Base-by-base conservation (phyloP, 768 basidiomycete species). In the Mycena metata region DNA sequence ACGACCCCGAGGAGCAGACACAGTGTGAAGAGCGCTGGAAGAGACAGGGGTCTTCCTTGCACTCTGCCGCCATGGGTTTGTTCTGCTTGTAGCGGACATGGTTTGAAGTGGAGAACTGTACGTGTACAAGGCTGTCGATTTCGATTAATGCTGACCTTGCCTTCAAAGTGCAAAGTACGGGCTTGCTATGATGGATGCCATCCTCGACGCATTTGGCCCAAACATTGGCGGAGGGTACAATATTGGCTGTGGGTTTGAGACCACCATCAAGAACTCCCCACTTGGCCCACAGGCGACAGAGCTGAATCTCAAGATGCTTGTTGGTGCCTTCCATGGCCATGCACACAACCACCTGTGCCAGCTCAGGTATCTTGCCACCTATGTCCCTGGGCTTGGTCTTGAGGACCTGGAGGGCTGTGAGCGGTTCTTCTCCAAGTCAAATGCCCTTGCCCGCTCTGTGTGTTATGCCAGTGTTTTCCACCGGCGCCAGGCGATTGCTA, bases 21-120 rank as follows among this genome's bases (percentile, higher is more conserved):
- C 0, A 59, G 72, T 0, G 65, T 68, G 0, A 76, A 24, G 61
- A 63, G 11, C 35, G 57, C 17, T 66, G 65, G 65, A 57, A 66
- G 80, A 83, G 73, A 76, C 79, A 0, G 81, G 83, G 0, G 71
- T 82, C 8, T 86, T 85, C 64, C 74, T 80, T 0, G 60, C 71
- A 64, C 75, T 76, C 5, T 83, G 83, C 66, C 69, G 74, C 1
- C 81, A 83, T 76, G 80, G 81, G 0, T 73, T 80, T 1, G 67
- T 79, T n/a, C 54, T 79, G 1, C 74, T 73, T 60, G 47, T 80
- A 2, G 70, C 69, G 0, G 82, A 83, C 55, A 81, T 82, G 79
- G 58, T 81, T 6, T 36, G 55, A 21, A 80, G 78, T 60, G 79
- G 82, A 11, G 79, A 83, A 61, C 67, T 82, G 82, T 83, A 70